Evolutionary conservation across 2,329 filamentous ascomycete genomes (phyloP).

Genomic region (Hyphodiscus sp.): DNA sequence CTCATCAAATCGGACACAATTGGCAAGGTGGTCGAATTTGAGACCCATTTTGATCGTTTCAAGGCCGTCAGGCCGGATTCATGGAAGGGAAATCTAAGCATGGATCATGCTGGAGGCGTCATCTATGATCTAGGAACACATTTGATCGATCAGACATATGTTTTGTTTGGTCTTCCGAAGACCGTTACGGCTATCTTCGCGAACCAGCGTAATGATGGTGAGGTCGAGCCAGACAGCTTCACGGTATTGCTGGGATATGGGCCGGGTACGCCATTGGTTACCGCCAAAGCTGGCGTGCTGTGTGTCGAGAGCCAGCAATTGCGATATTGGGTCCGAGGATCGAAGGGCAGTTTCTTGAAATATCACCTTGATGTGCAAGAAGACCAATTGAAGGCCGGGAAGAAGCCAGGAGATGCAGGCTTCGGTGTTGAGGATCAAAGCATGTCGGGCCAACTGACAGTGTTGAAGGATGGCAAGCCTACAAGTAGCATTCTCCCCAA

Average conservation of each 20-base stretch:
- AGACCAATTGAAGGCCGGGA: slow-evolving; percentile 60
- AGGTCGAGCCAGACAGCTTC: slow-evolving; percentile 47
- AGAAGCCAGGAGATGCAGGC: slow-evolving; percentile 50
- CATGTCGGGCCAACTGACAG: slow-evolving; percentile 52
- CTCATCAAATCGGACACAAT: slow-evolving; percentile 53
- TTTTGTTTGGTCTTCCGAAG: slow-evolving; percentile 62
- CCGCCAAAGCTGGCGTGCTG: slow-evolving; percentile 62
- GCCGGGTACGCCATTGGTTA: slow-evolving; percentile 52
- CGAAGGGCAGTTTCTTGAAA: slow-evolving; percentile 71
- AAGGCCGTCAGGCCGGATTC: slow-evolving; percentile 49
- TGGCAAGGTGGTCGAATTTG: slow-evolving; percentile 69
- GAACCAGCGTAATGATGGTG: slow-evolving; percentile 52
- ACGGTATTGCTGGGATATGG: slow-evolving; percentile 62
- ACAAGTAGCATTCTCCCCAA: slow-evolving; percentile 48
- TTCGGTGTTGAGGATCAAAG: slow-evolving; percentile 60
- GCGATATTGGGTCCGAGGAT: slow-evolving; percentile 71
- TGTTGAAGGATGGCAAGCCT: slow-evolving; percentile 44
- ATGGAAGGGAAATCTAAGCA: slow-evolving; percentile 61
- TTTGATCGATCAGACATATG: slow-evolving; percentile 67
- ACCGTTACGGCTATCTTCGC: slow-evolving; percentile 61
- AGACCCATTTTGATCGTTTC: slow-evolving; percentile 76
- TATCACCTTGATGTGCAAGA: slow-evolving; percentile 66
- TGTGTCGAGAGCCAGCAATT: slow-evolving; percentile 64
- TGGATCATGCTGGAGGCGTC: slow-evolving; percentile 57
- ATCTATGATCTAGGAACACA: slow-evolving; percentile 72